phyloP scores from a whole-genome alignment of 2,329 filamentous ascomycete genomes.

The Cercospora berteroae region DNA sequence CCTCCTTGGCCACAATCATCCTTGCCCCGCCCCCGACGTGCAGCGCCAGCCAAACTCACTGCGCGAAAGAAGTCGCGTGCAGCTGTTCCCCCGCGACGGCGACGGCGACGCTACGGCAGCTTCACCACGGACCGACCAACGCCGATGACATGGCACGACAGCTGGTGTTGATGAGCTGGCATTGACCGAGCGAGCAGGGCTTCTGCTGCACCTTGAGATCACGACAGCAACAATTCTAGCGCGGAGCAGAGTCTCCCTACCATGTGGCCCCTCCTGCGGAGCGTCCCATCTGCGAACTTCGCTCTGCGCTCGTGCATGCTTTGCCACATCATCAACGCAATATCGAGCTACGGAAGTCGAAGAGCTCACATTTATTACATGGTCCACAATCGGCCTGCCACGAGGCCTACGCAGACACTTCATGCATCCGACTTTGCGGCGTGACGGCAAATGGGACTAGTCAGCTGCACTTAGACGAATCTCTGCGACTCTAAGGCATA shows the following conservation, averaged over 20 bases:
- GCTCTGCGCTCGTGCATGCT: not conserved
- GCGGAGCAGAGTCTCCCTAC: not conserved
- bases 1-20: not conserved
- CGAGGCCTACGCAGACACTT: not conserved
- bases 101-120: not conserved
- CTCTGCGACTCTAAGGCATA: not conserved
- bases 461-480: not conserved
- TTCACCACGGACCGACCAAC: not conserved
- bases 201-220: not conserved
- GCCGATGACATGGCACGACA: not conserved
- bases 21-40: not conserved
- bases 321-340: not conserved
- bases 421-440: not conserved
- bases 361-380: too few species aligned
- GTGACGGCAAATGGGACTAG: not conserved
- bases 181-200: not conserved
- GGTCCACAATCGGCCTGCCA: not conserved
- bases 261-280: not conserved
- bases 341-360: not conserved
- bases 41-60: not conserved
- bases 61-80: not conserved
- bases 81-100: not conserved
- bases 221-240: not conserved
- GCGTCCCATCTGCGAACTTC: not conserved
- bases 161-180: not conserved